Conservation (phyloP, 805 yeast genomes). For the Citeromyces nyonsensis region DNA sequence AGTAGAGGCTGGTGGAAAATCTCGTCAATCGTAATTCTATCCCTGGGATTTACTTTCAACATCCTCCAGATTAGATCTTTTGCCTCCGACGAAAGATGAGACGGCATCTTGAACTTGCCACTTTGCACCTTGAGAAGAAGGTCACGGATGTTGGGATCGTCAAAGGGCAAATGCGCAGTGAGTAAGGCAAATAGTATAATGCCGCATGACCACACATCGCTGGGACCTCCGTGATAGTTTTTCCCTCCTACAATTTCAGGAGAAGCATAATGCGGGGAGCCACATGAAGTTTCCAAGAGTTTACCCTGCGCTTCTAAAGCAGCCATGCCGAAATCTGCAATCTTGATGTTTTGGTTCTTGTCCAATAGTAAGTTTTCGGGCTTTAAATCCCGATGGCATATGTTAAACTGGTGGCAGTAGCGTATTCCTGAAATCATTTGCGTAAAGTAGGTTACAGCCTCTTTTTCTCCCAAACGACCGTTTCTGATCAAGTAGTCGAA, state of each 20-base stretch:
- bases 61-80: slow-evolving; percentile 70
- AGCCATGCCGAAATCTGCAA: slow-evolving; percentile 99
- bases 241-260: slow-evolving; percentile 96
- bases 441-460: slow-evolving; percentile 78
- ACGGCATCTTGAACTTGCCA: slow-evolving; percentile 78
- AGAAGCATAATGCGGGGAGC: slow-evolving; percentile 96
- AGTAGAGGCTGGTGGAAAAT: slow-evolving; percentile 74
- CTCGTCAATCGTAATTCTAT: slow-evolving; percentile 65
- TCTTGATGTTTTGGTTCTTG: slow-evolving; percentile 75
- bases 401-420: slow-evolving; percentile 51
- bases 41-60: slow-evolving; percentile 68
- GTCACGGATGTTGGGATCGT: slow-evolving; percentile 87
- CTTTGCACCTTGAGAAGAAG: slow-evolving; percentile 80
- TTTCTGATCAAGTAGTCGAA: slow-evolving; percentile 83
- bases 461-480: slow-evolving; percentile 78
- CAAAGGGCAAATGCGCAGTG: slow-evolving; percentile 93
- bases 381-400: slow-evolving; percentile 67
- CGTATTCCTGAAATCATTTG: slow-evolving; percentile 54
- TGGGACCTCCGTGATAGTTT: slow-evolving; percentile 90
- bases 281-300: slow-evolving; percentile 87
- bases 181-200: slow-evolving; percentile 84
- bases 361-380: slow-evolving; percentile 73
- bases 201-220: slow-evolving; percentile 98
- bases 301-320: slow-evolving; percentile 76
- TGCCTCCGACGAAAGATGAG: slow-evolving; percentile 68